Evolutionary conservation across 257 asterid species (phyloP), one percentile per base, ranked within the genome.

Genomic region (Penstemon eatonii): DNA sequence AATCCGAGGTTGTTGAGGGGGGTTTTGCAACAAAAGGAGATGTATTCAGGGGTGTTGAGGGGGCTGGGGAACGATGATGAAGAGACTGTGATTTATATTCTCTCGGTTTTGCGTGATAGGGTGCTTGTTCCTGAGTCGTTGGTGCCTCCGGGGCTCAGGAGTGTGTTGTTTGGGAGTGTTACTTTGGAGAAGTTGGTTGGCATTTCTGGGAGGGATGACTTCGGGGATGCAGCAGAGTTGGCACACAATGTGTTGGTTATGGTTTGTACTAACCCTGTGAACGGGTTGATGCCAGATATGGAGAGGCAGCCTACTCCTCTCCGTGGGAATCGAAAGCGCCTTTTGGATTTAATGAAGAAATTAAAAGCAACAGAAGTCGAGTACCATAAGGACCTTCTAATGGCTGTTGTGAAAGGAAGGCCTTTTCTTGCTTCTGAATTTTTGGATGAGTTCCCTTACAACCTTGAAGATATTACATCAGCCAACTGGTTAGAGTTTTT

Each of bases 151-250:
- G 86, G 86, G 53, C 88, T 84, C 18, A 86, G 97, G 73, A 93
- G 98, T 79, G 97, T 90, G 78, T 78, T 93, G 80, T 93, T 92
- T 60, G 98, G 98, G 60, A 93, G 90, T 52, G 90, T 85, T 68
- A 90, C 96, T 45, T 66, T 93, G 86, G 94, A 93, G 87, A 91
- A 93, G 75, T 75, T 93, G 79, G 79, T 78, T 51, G 73, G 76
- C 55, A 81, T 93, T 82, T 86, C 95, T 0, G 96, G 92, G 75
- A 80, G 82, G 78, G 78, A 71, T n/a, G 86, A 76, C 69, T 87
- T 81, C 39, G 86, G 74, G 41, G 72, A 77, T 62, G 92, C 87
- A 60, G 87, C 87, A 6, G 88, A 81, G 67, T 69, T 93, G 80
- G 97, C 94, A 7, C 82, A 86, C 42, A 70, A 65, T 47, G 86